Conservation (phyloP, 2,329 filamentous ascomycete species). For the Colletotrichum tropicale region DNA sequence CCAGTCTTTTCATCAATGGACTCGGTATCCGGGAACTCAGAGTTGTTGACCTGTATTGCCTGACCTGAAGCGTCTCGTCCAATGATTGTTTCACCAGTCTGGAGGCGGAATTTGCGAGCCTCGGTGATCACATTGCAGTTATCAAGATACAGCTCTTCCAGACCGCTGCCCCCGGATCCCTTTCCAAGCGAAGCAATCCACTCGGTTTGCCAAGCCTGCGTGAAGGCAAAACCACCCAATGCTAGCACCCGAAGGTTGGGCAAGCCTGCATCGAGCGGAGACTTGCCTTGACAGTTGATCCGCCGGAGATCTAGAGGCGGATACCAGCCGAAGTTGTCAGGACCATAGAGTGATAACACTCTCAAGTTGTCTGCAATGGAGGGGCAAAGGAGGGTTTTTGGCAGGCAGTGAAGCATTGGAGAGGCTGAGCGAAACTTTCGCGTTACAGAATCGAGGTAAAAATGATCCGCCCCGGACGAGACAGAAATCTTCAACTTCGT, state of each 20-base stretch:
- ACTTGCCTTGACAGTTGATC: neutral
- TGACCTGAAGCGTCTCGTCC: neutral
- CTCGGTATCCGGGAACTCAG: neutral
- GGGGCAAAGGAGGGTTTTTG: neutral
- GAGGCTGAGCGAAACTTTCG: accelerated
- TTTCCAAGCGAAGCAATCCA: neutral
- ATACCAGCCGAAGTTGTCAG: accelerated
- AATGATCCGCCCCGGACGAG: accelerated
- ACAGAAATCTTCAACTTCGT: accelerated
- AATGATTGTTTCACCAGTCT: neutral
- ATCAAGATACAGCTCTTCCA: neutral
- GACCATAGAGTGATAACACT: neutral
- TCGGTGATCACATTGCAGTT: accelerated
- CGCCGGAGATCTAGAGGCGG: accelerated
- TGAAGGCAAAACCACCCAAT: neutral
- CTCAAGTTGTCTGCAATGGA: neutral
- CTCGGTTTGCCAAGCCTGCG: neutral
- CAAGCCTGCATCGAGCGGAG: accelerated
- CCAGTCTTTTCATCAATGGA: neutral
- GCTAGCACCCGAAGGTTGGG: accelerated
- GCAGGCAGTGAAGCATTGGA: accelerated
- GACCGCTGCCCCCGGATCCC: accelerated
- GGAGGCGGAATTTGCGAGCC: accelerated
- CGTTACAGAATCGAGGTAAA: accelerated
- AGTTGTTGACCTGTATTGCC: neutral